These are phyloP conservation scores for Saccharomyces hybrid DNA, from an alignment of 1,139 yeast genomes.

Conservation along the genomic window DNA sequence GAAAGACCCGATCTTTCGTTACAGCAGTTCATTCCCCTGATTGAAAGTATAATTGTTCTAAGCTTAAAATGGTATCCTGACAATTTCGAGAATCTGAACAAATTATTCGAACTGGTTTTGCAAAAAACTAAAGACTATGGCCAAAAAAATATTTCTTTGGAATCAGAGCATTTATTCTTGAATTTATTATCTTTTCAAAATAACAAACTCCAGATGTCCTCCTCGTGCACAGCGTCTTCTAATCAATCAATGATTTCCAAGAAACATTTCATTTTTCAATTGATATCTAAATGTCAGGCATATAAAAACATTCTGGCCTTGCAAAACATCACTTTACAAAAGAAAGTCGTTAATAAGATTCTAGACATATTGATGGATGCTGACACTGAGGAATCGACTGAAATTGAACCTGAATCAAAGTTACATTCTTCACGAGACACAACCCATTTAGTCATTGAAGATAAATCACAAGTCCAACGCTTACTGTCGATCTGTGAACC, in stretches of 20 bases:
- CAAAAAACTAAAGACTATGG: conserved; percentile 39
- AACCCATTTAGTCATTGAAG: background rate
- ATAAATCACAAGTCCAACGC: conserved; percentile 13
- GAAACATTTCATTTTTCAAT: conserved; percentile 7
- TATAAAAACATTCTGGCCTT: conserved; percentile 18
- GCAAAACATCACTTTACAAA: conserved; percentile 16
- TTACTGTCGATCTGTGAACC: conserved; percentile 23
- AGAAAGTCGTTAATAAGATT: conserved; percentile 13
- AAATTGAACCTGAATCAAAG: conserved; percentile 11
- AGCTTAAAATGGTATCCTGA: conserved; percentile 62
- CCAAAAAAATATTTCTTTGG: conserved; percentile 10
- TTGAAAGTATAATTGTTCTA: conserved; percentile 58
- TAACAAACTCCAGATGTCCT: conserved; percentile 1
- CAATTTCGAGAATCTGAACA: conserved; percentile 52
- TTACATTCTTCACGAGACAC: background rate
- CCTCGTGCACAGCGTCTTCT: background rate
- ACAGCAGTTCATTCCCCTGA: conserved; percentile 56
- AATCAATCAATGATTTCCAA: conserved; percentile 3
- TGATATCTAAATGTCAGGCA: conserved; percentile 20
- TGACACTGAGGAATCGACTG: background rate
- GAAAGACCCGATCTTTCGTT: conserved; percentile 57
- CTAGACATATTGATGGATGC: conserved; percentile 11
- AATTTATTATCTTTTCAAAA: conserved; percentile 17
- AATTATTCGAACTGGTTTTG: conserved; percentile 51
- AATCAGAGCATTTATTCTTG: conserved; percentile 16